Evolutionary conservation across 441 rosid species (phyloP), one percentile per base, ranked within the genome.

Genomic region (Adansonia gregorii): DNA sequence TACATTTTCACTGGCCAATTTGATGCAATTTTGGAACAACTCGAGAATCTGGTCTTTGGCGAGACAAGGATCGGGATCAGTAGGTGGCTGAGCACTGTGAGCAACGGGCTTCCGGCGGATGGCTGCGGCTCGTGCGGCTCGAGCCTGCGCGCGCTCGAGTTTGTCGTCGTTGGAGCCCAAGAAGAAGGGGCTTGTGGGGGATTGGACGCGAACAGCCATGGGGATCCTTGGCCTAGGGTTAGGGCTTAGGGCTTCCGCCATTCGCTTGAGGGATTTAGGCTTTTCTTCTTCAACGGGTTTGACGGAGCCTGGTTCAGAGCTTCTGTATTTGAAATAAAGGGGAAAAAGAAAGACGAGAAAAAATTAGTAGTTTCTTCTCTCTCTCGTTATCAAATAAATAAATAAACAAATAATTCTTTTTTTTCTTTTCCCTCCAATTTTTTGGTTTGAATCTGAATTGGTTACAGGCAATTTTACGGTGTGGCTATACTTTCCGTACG

Each of bases 1-100:
- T 51, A 95, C 98, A 81, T 95, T 95, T 87, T 93, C 98, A 71
- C 96, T 91, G 58, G 97, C 98, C 73, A 95, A 88, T 86, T 93
- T 95, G 87, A 95, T 93, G 86, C 98, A 93, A 24, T 95, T 95
- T 67, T 86, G 92, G 67, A 92, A 92, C 83, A 94, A 82, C 58
- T 90, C 98, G 64, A 94, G 85, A 74, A 95, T 93, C 82, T 93
- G 97, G 77, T 89, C 88, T 83, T 91, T 89, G 76, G 85, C 90
- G 19, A 93, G 94, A 84, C 88, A 85, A 27, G 89, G 90, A 69
- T 93, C 92, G 56, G 83, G 54, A 63, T 82, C 81, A 49, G 61
- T 78, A 43, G 80, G 80, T 1, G 45, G 85, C 27, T 77, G 87
- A 27, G 82, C 72, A 49, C 31, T 71, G 52, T 78, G 72, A 70